phyloP scores from a whole-genome alignment of 768 basidiomycete species.

The Phylloporus rhodoxanthus region DNA sequence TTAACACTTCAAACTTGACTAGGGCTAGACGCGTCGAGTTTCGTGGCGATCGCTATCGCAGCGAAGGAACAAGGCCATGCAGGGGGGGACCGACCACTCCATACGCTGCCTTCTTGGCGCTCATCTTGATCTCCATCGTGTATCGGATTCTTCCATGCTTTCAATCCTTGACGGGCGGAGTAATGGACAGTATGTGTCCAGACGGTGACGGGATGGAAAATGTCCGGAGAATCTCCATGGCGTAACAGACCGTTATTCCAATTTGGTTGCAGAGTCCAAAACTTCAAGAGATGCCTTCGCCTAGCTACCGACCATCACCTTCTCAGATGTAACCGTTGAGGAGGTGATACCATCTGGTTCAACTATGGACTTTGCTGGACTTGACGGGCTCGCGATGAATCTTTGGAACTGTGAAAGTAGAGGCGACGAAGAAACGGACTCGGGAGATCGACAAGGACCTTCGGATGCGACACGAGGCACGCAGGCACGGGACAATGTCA shows the following conservation, averaged over 20 bases:
- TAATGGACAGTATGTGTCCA: background rate
- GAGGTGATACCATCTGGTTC: background rate
- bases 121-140: slow-evolving; percentile 9
- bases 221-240: background rate
- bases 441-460: background rate
- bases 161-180: slow-evolving; percentile 1
- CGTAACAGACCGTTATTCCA: background rate
- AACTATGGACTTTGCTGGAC: background rate
- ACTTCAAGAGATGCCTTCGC: background rate
- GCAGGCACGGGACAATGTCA: too few species aligned
- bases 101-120: slow-evolving; percentile 1
- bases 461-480: background rate
- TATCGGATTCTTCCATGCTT: background rate
- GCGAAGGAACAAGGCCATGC: background rate
- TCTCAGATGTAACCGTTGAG: background rate
- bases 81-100: background rate
- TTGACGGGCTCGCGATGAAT: background rate
- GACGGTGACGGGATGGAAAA: too few species aligned
- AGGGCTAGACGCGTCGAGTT: background rate
- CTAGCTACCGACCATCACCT: background rate
- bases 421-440: background rate
- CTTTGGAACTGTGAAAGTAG: background rate
- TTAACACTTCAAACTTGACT: background rate
- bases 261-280: background rate
- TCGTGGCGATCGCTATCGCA: background rate